Base-by-base conservation (phyloP, 148 eudicot species). In the Chenopodium berlandieri region DNA sequence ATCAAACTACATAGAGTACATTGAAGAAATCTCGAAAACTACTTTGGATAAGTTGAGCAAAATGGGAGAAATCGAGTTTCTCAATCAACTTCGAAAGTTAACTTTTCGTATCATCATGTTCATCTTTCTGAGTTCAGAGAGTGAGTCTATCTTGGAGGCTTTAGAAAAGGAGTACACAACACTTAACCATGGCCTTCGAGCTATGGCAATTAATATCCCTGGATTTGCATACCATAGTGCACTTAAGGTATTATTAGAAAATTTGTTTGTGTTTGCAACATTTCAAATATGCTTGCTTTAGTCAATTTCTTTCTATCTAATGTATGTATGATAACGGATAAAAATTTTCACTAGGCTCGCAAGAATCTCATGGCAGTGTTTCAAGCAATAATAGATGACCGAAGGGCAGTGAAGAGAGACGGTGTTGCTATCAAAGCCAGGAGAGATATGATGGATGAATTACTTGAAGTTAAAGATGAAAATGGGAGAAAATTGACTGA, bases 361-460 rank as follows among this genome's bases (percentile, higher is more conserved):
- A 93, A 89, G 85, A 89, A 77, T 2, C 90, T 95, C 1, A 90
- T 90, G 74, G 87, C 90, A 1, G 84, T 88, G 4, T 87, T 95
- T 75, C 97, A 95, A 79, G 44, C 88, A 6, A 73, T 87, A 65
- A 87, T 95, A 52, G 85, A 89, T 60, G 87, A 84, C 16, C 84
- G 97, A 80, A 90, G 90, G 84, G 87, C 75, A 50, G 66, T 75
- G 23, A 80, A 48, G 74, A 89, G 78, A 77, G 80, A 64, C 23
- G 80, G 79, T 7, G 85, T 80, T 32, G 85, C 87, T 10, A 25
- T 69, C 10, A 81, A 75, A 71, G 60, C 73, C 14, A 91, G 84
- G 86, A 90, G 84, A 76, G 99, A 95, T 76, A 93, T 96, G 98
- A 85, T 94, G 91, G 98, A 96, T 89, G 86, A 86, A 23, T 86